A percentile compares a stretch with the other conserved stretches of the same genome.
Evolutionary conservation across 2,329 filamentous ascomycete species (phyloP).

Genomic region (Fusarium agapanthi): DNA sequence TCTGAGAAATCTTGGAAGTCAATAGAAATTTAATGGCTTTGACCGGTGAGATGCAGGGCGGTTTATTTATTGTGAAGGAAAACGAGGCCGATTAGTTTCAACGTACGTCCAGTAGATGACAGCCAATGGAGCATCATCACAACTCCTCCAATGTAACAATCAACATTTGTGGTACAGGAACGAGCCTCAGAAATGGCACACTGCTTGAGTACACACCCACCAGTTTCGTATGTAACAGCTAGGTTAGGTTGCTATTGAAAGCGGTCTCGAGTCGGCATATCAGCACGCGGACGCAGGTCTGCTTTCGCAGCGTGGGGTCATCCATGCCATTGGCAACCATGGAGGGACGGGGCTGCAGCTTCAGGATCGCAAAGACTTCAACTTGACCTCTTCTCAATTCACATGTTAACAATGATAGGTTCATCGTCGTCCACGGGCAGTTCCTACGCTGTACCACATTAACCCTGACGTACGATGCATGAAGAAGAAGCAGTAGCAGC

Average conservation of each 20-base stretch:
- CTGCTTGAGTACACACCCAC: constrained; percentile 9
- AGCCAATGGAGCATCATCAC: not conserved
- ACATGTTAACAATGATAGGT: constrained; percentile 45
- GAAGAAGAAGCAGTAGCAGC: not conserved
- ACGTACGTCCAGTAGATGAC: not conserved
- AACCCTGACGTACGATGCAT: constrained; percentile 34
- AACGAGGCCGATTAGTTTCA: not conserved
- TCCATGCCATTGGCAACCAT: constrained; percentile 15
- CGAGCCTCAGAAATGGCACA: constrained; percentile 11
- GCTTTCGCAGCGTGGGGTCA: constrained; percentile 34
- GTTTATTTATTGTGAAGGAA: not conserved
- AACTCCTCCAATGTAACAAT: not conserved
- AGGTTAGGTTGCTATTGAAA: not conserved
- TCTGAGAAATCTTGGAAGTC: not conserved
- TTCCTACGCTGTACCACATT: constrained; percentile 23
- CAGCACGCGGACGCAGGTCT: constrained; percentile 33
- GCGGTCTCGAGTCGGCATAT: constrained; percentile 35
- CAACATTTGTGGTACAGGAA: constrained; percentile 1
- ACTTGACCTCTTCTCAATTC: constrained; percentile 37
- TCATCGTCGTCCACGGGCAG: constrained; percentile 37
- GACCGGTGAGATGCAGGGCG: not conserved
- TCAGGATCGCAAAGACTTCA: constrained; percentile 26
- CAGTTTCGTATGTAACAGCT: not conserved
- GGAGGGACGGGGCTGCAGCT: constrained; percentile 17
- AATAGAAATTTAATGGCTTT: not conserved